These are phyloP conservation scores for Apophysomyces elegans DNA, from an alignment of 371 early-diverging fungal species.

Conservation along the genomic window DNA sequence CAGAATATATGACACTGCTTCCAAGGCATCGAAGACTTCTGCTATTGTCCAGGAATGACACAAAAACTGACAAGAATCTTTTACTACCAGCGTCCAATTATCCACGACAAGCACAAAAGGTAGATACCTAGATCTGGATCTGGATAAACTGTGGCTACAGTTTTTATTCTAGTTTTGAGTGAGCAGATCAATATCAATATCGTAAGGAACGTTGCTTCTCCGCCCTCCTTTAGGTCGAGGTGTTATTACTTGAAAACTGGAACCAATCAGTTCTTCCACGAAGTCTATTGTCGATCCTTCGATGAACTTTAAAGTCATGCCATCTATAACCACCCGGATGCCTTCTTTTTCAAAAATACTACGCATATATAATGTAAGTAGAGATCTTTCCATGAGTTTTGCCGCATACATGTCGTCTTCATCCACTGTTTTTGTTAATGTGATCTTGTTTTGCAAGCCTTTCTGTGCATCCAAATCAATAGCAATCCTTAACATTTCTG, in stretches of 20 bases:
- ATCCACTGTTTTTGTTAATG: neutral
- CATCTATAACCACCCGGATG: conserved; percentile 82
- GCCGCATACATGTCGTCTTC: conserved; percentile 1
- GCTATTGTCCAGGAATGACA: too few relatives aligned
- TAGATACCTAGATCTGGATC: too few relatives aligned
- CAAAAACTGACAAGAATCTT: too few relatives aligned
- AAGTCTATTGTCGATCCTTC: conserved; percentile 88
- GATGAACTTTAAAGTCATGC: conserved; percentile 83
- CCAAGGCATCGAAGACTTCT: too few relatives aligned
- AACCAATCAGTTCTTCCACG: conserved; percentile 92
- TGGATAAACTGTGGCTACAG: neutral
- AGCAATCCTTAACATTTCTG: neutral
- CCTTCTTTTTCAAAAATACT: conserved; percentile 86
- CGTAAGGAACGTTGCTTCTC: conserved; percentile 81
- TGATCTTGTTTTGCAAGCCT: neutral
- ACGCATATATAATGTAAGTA: conserved; percentile 13
- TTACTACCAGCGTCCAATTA: too few relatives aligned
- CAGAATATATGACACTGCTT: too few relatives aligned
- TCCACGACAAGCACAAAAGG: too few relatives aligned
- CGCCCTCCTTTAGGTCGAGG: conserved; percentile 92
- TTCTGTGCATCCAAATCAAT: neutral
- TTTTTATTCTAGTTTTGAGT: conserved; percentile 28
- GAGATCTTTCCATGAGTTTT: conserved; percentile 16
- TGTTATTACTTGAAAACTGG: conserved; percentile 88
- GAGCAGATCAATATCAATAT: conserved; percentile 56